These are phyloP conservation scores for Xylaria sp. DNA, from an alignment of 2,329 filamentous ascomycete genomes.

Conservation along the genomic window DNA sequence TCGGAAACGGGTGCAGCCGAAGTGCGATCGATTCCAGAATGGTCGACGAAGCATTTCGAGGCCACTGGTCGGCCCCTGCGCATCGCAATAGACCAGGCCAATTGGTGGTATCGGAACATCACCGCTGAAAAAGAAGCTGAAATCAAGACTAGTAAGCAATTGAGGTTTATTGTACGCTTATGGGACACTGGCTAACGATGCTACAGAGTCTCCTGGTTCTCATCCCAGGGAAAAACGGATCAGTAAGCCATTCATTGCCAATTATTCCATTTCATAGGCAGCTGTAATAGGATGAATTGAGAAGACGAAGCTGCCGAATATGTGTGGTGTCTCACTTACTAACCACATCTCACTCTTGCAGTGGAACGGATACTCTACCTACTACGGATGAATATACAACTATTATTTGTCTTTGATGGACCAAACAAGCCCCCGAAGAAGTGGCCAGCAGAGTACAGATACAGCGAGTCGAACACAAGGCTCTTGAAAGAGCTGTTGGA, in stretches of 20 bases:
- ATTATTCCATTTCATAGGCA: background rate
- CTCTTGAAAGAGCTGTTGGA: slow-evolving; percentile 52
- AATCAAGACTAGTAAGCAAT: slow-evolving; percentile 33
- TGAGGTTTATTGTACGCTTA: background rate
- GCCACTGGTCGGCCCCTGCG: slow-evolving; percentile 39
- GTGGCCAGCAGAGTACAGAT: slow-evolving; percentile 40
- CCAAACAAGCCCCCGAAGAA: slow-evolving; percentile 49
- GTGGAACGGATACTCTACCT: slow-evolving; percentile 55
- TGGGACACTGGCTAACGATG: slow-evolving; percentile 28
- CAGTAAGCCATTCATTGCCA: slow-evolving; percentile 22
- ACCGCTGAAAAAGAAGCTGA: slow-evolving; percentile 34
- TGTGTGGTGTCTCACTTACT: slow-evolving; percentile 2
- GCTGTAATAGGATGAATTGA: background rate
- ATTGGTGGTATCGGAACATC: slow-evolving; percentile 40
- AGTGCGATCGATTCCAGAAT: slow-evolving; percentile 34
- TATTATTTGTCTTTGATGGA: slow-evolving; percentile 66
- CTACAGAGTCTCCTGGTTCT: slow-evolving; percentile 37
- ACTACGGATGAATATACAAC: slow-evolving; percentile 55
- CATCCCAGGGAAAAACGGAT: slow-evolving; percentile 40
- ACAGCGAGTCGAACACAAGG: slow-evolving; percentile 48
- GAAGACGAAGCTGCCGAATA: background rate
- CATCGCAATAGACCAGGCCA: slow-evolving; percentile 42
- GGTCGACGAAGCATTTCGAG: slow-evolving; percentile 41
- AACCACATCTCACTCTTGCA: slow-evolving; percentile 16
- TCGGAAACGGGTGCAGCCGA: slow-evolving; percentile 31